A percentile compares a stretch with the other conserved stretches of the same genome.
Conservation (phyloP, 306 rosid species). For the Pachyrhizus erosus region DNA sequence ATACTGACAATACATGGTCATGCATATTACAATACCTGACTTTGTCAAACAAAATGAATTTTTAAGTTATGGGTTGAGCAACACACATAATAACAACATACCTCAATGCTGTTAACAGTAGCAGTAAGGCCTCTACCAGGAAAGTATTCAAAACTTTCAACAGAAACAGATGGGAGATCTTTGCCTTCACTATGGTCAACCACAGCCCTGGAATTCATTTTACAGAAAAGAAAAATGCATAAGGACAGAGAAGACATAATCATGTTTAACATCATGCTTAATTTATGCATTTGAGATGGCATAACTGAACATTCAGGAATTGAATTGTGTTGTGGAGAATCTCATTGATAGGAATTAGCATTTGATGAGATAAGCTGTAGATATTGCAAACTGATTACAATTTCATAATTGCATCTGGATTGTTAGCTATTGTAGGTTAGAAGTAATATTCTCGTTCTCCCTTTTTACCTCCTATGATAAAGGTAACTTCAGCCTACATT, state of each 20-base stretch:
- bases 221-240: constrained; percentile 7
- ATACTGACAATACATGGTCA: constrained; percentile 30
- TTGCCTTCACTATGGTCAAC: constrained; percentile 94
- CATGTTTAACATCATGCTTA: constrained; percentile 30
- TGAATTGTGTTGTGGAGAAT: constrained; percentile 19
- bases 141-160: constrained; percentile 93
- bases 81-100: constrained; percentile 33
- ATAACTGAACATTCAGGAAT: constrained; percentile 32
- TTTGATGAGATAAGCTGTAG: neutral
- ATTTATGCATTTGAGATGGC: constrained; percentile 37
- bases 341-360: neutral
- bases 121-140: constrained; percentile 96
- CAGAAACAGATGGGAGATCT: constrained; percentile 92
- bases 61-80: neutral
- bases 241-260: constrained; percentile 24
- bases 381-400: neutral
- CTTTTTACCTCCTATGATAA: neutral
- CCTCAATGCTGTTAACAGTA: constrained; percentile 83
- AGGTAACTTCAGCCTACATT: neutral
- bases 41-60: constrained; percentile 38
- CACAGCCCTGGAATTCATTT: constrained; percentile 80
- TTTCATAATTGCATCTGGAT: neutral
- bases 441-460: neutral
- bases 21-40: neutral
- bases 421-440: neutral